Evolutionary conservation across 441 rosid species (phyloP), one percentile per base, ranked within the genome.

Genomic region (Pelargonium australe): DNA sequence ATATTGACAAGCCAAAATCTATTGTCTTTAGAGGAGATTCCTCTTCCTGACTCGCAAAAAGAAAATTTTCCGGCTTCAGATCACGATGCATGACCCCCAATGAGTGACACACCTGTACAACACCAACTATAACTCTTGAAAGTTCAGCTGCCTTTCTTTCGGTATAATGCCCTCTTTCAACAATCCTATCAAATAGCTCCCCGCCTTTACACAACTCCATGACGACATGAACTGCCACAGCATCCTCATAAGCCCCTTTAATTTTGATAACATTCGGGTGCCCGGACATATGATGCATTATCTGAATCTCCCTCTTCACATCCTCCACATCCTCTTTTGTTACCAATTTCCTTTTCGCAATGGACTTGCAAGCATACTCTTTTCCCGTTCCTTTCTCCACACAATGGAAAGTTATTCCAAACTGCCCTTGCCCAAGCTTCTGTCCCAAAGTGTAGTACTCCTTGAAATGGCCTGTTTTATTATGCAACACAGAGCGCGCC

Each of bases 41-140:
- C 67, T 87, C 92, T 14, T 78, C 31, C 55, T 77, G 79, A 61
- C 81, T 70, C 9, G 84, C 81, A 6, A 85, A 87, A 8, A 87
- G 84, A 63, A 87, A 85, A 73, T 87, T 85, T 79, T 87, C 92
- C 11, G 89, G 92, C 81, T 87, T 87, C 61, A 87, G 85, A 76
- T 85, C 91, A 37, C 91, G 77, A 51, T 87, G 91, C 85, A 85
- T 82, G 41, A 87, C 87, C 65, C 89, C 92, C 70, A 80, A 76
- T 53, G 88, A 81, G 67, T 87, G 92, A 66, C 86, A 85, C 66
- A 89, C 75, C 74, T 87, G 81, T 0, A 87, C 84, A 72, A 85
- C 87, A 73, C 83, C 81, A 69, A 87, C 80, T 64, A 87, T 82
- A 6, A 72, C 80, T 65, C 84, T 75, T 74, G 86, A 78, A 66